Percentiles rank a stretch among this genome's conserved stretches.
phyloP scores from a whole-genome alignment of 2,329 filamentous ascomycete species.

The Capronia americana region DNA sequence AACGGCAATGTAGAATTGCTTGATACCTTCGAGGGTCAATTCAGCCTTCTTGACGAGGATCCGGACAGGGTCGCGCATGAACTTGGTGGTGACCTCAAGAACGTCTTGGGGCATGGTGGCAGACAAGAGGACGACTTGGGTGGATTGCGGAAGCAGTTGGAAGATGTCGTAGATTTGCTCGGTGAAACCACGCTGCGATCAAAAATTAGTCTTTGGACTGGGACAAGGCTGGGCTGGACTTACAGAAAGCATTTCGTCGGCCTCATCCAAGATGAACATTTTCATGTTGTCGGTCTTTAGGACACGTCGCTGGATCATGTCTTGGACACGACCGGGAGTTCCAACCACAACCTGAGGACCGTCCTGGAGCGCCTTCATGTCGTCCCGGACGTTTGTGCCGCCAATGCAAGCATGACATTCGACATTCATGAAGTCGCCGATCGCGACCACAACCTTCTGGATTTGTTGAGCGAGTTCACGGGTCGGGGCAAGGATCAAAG shows the following conservation, averaged over 20 bases:
- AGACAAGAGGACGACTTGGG: constrained; percentile 96
- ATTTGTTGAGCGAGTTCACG: constrained; percentile 99
- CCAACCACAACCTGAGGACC: constrained; percentile 97
- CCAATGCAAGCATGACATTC: constrained; percentile 99
- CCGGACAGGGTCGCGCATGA: constrained; percentile 99
- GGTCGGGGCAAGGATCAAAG: constrained; percentile 94
- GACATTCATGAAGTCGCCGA: constrained; percentile 99
- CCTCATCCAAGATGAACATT: constrained; percentile 99
- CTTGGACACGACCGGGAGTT: constrained; percentile 96
- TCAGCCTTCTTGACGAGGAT: constrained; percentile 99
- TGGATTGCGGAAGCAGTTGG: constrained; percentile 96
- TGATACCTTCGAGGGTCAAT: constrained; percentile 99
- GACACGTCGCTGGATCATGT: constrained; percentile 99
- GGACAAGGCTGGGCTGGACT: constrained; percentile 45
- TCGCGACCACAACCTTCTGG: constrained; percentile 98
- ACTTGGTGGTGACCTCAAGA: constrained; percentile 98
- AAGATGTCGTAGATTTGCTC: constrained; percentile 99
- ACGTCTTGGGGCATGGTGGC: constrained; percentile 99
- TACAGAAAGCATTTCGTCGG: constrained; percentile 97
- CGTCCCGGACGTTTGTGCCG: constrained; percentile 95
- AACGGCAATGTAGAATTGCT: constrained; percentile 99
- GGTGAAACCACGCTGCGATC: constrained; percentile 85
- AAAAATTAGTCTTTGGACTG: constrained; percentile 40
- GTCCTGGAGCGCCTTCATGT: constrained; percentile 96
- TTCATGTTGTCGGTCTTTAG: constrained; percentile 98